Percentiles rank a stretch among this genome's conserved stretches.
phyloP scores from a whole-genome alignment of 2,329 filamentous ascomycete species.

The Monosporascus sp. region DNA sequence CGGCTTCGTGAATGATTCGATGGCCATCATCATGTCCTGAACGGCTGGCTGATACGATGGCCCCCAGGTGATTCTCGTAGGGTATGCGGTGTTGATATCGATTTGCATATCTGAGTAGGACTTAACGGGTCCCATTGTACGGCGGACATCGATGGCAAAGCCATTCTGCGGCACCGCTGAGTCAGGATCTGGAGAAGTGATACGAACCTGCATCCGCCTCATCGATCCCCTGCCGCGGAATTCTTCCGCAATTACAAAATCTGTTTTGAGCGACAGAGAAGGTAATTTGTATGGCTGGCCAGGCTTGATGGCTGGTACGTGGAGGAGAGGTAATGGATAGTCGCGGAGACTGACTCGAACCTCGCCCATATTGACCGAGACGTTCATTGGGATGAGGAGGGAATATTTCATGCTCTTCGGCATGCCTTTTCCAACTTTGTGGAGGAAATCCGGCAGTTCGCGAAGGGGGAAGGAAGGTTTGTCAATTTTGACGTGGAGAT shows the following conservation, averaged over 20 bases:
- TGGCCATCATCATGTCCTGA: slow-evolving; percentile 99
- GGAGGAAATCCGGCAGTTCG: slow-evolving; percentile 77
- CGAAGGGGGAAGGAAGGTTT: slow-evolving; percentile 86
- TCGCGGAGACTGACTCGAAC: slow-evolving; percentile 81
- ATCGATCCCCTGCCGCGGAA: slow-evolving; percentile 76
- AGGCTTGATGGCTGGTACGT: slow-evolving; percentile 77
- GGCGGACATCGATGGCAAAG: slow-evolving; percentile 79
- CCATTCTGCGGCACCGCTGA: slow-evolving; percentile 53
- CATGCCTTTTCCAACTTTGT: slow-evolving; percentile 94
- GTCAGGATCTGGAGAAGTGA: slow-evolving; percentile 63
- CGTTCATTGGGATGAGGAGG: slow-evolving; percentile 81
- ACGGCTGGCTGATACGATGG: slow-evolving; percentile 97
- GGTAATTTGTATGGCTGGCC: slow-evolving; percentile 74
- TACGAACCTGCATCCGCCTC: slow-evolving; percentile 73
- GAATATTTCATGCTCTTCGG: slow-evolving; percentile 87
- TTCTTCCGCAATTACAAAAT: slow-evolving; percentile 96
- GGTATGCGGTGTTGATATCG: slow-evolving; percentile 87
- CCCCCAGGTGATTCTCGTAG: slow-evolving; percentile 94
- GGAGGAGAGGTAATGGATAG: slow-evolving; percentile 86
- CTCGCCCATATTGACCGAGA: slow-evolving; percentile 87
- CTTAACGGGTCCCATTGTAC: slow-evolving; percentile 92
- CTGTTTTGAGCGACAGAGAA: slow-evolving; percentile 77
- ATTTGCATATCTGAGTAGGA: slow-evolving; percentile 90
- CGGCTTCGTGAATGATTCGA: slow-evolving; percentile 95
- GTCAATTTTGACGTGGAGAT: slow-evolving; percentile 80